Conservation (phyloP, 208 protist species). For the Angomonas ambiguus region DNA sequence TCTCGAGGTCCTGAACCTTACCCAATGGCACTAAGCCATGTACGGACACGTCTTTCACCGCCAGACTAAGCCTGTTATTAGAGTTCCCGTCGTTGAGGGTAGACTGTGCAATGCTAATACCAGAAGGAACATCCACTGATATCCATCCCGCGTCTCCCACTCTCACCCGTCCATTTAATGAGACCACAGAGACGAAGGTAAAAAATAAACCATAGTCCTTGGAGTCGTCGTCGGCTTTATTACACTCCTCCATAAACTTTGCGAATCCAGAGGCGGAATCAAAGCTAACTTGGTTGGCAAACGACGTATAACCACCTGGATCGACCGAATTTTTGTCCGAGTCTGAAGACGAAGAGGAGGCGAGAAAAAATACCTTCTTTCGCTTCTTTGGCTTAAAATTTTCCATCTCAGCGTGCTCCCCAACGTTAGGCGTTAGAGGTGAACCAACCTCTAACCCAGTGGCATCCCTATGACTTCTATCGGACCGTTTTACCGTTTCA, state of each 20-base stretch:
- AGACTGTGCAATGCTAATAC: conserved; percentile 52
- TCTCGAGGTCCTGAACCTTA: conserved; percentile 8
- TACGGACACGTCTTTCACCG: conserved; percentile 31
- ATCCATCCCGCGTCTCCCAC: conserved; percentile 52
- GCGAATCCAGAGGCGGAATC: conserved; percentile 44
- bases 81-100: conserved; percentile 85
- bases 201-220: conserved; percentile 82
- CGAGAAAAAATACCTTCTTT: conserved; percentile 11
- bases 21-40: conserved; percentile 31
- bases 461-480: conserved; percentile 1
- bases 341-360: neutral
- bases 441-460: neutral
- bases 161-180: conserved; percentile 33
- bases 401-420: conserved; percentile 7
- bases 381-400: conserved; percentile 14
- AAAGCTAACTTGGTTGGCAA: conserved; percentile 38
- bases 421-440: no score
- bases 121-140: conserved; percentile 50
- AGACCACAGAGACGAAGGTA: conserved; percentile 28
- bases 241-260: conserved; percentile 54
- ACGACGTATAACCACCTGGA: conserved; percentile 15
- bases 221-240: conserved; percentile 48
- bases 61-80: conserved; percentile 57
- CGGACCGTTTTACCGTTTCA: conserved; percentile 25
- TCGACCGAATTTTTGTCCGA: conserved; percentile 8